Evolutionary conservation across 1,284 basidiomycete species (phyloP), one percentile per base, ranked within the genome.

Genomic region (Ceratobasidium sp.): DNA sequence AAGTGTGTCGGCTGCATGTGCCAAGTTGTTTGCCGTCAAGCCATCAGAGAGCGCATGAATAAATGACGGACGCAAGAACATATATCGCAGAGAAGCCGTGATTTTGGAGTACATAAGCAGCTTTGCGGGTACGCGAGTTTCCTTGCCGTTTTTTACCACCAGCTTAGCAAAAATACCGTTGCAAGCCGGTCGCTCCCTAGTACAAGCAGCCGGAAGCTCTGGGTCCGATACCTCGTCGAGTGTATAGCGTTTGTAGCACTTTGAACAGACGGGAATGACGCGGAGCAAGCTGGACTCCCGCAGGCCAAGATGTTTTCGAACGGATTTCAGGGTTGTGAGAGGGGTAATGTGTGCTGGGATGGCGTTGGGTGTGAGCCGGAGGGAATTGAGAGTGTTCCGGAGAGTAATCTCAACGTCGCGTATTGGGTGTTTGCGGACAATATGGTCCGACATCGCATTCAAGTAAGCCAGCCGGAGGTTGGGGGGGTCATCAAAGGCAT

Each of bases 381-480:
- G 4, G 14, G 41, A 1, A 41, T 70, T 70, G 30, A 70, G 20
- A 2, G 54, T 70, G 44, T 70, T 70, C n/a, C 55, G 52, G 0
- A 70, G 54, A 3, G 52, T 41, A 1, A 33, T 59, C 44, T 70
- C 68, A 18, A 33, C 54, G 68, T 70, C 46, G 4, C 20, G 33
- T 23, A 70, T 54, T 0, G 35, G 14, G 2, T 38, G 27, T 27
- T 70, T 70, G 6, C 52, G 68, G 8, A 70, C 68, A 23, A 70
- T 27, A 16, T 70, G 68, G 41, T 70, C 68, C 27, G 33, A 14
- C 27, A 70, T n/a, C n/a, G 68, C 68, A 59, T 70, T 70, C 8
- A 57, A 35, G 23, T 70, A 59, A 27, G 68, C 54, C 18, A 55
- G 27, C 8, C 52, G 52, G 14, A 70, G 52, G 1, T 1, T 1